Evolutionary conservation across 2,329 filamentous ascomycete genomes (phyloP).

Genomic region (Ophiocordyceps robertsii): DNA sequence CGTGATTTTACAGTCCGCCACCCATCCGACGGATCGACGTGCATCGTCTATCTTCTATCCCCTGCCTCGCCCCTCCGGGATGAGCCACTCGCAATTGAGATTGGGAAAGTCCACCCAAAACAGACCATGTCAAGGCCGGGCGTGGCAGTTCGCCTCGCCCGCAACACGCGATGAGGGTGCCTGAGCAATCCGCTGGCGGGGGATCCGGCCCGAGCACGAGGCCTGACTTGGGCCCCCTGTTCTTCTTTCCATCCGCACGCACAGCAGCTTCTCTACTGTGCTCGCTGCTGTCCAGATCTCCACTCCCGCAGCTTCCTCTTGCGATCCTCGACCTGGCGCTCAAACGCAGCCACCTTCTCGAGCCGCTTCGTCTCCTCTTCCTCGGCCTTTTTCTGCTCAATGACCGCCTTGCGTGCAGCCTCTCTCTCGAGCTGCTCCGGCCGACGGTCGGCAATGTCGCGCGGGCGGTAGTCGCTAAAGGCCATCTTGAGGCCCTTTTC

Average conservation of each 20-base stretch:
- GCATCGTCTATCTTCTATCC: background rate
- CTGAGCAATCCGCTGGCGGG: no score
- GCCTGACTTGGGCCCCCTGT: no score
- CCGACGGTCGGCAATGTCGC: constrained; percentile 80
- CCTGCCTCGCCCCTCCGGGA: background rate
- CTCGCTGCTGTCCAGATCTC: constrained; percentile 20
- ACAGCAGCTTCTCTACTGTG: constrained; percentile 1
- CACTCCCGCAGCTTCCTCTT: constrained; percentile 33
- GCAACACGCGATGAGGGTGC: no score
- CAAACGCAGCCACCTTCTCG: constrained; percentile 45
- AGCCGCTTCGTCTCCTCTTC: constrained; percentile 37
- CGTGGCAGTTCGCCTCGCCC: no score
- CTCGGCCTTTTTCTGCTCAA: constrained; percentile 32
- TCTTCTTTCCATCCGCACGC: no score
- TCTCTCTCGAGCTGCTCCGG: constrained; percentile 78
- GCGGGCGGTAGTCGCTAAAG: constrained; percentile 85
- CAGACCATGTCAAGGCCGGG: no score
- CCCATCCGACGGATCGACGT: background rate
- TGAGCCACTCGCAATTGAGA: background rate
- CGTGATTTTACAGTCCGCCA: no score
- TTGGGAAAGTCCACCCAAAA: no score
- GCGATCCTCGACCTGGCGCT: constrained; percentile 41
- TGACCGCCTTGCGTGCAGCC: constrained; percentile 49
- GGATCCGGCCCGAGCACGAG: no score
- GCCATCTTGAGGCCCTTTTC: constrained; percentile 73